These are phyloP conservation scores for Trichoderma simmonsii DNA, from an alignment of 2,329 filamentous ascomycete species.

Conservation along the genomic window DNA sequence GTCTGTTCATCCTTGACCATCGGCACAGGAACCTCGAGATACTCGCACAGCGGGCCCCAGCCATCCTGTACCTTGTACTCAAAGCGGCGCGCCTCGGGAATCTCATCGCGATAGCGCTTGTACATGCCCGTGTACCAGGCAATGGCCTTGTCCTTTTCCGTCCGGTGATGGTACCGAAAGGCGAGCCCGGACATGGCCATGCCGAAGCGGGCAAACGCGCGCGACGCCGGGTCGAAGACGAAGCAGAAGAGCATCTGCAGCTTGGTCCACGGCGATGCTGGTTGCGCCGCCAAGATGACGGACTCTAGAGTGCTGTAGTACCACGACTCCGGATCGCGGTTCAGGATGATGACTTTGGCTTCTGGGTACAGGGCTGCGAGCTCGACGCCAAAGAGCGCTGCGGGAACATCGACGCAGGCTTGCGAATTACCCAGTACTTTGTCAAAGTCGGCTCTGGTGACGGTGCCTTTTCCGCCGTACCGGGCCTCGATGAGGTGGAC, in stretches of 20 bases:
- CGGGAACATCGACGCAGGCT: slow-evolving; percentile 54
- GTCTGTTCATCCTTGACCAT: slow-evolving; percentile 30
- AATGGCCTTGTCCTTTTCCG: slow-evolving; percentile 37
- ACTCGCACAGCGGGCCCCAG: slow-evolving; percentile 41
- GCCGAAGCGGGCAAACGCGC: slow-evolving; percentile 29
- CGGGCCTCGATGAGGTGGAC: slow-evolving; percentile 33
- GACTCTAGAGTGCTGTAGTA: slow-evolving; percentile 31
- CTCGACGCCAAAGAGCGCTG: slow-evolving; percentile 48
- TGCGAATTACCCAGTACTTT: slow-evolving; percentile 44
- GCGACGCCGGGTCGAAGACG: slow-evolving; percentile 27
- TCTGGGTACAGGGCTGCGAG: slow-evolving; percentile 35
- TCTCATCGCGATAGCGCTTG: slow-evolving; percentile 33
- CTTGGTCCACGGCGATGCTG: background rate
- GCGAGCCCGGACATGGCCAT: slow-evolving; percentile 27
- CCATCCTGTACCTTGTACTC: slow-evolving; percentile 40
- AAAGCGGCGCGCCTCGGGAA: slow-evolving; percentile 34
- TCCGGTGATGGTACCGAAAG: slow-evolving; percentile 31
- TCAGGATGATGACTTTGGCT: slow-evolving; percentile 39
- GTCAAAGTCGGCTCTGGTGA: slow-evolving; percentile 44
- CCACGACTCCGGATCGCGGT: slow-evolving; percentile 40
- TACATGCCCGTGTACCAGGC: slow-evolving; percentile 39
- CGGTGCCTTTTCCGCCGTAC: slow-evolving; percentile 30
- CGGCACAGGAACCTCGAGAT: slow-evolving; percentile 39
- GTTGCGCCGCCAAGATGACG: slow-evolving; percentile 23
- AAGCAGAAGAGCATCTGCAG: slow-evolving; percentile 28